A percentile compares a stretch with the other conserved stretches of the same genome.
phyloP scores from a whole-genome alignment of 177 flowering plant genomes.

The Vitis hybrid region DNA sequence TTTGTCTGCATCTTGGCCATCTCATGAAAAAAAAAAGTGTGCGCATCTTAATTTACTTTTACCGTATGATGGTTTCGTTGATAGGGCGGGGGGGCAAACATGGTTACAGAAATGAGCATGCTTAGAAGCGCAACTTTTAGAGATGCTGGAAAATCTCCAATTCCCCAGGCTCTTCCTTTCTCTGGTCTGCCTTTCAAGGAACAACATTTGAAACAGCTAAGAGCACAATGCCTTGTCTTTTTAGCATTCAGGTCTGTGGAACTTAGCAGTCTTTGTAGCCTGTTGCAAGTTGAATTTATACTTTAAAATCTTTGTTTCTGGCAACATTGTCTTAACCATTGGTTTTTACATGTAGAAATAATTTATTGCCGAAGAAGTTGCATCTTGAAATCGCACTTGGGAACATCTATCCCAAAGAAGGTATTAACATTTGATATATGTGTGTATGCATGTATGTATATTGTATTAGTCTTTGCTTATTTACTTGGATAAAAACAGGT shows the following conservation, averaged over 20 bases:
- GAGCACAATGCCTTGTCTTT: slow-evolving; percentile 99
- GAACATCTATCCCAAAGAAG: slow-evolving; percentile 64
- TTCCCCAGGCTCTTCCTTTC: slow-evolving; percentile 30
- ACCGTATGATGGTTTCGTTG: slow-evolving; percentile 2
- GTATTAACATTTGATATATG: slow-evolving; percentile 24
- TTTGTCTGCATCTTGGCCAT: not conserved
- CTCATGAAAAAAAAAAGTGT: too few relatives aligned
- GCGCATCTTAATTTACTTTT: too few relatives aligned
- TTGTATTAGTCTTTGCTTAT: slow-evolving; percentile 3
- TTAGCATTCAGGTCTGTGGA: slow-evolving; percentile 76
- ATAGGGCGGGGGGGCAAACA: slow-evolving; percentile 44
- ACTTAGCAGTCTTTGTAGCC: not conserved
- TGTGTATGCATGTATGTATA: not conserved
- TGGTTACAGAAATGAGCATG: slow-evolving; percentile 36
- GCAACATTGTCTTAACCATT: not conserved
- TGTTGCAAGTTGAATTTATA: not conserved
- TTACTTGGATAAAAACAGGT: slow-evolving; percentile 26
- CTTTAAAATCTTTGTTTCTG: not conserved
- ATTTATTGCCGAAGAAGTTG: slow-evolving; percentile 76
- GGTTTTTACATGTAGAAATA: slow-evolving; percentile 53
- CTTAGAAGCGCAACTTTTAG: slow-evolving; percentile 35
- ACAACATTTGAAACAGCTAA: slow-evolving; percentile 91
- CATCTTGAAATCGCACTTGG: slow-evolving; percentile 98
- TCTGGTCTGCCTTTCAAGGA: slow-evolving; percentile 78
- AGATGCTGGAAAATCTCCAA: slow-evolving; percentile 66